These are phyloP conservation scores for Breviolum minutum DNA, from an alignment of 73 alveolate species.

Conservation along the genomic window DNA sequence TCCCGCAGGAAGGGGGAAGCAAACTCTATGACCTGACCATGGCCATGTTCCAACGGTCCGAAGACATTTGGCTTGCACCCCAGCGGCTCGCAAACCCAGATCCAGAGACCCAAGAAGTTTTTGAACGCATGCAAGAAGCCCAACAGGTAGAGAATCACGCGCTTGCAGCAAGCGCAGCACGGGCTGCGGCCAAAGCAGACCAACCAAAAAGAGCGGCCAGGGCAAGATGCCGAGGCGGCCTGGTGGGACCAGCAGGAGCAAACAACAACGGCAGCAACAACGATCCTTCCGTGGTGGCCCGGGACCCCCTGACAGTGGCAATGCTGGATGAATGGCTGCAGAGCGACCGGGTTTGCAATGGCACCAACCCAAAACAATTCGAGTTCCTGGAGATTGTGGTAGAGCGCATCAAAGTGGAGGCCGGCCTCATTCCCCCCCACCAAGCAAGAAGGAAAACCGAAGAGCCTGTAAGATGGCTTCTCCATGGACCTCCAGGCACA, in stretches of 20 bases:
- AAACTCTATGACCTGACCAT: background rate
- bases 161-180: background rate
- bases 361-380: background rate
- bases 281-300: too few relatives aligned
- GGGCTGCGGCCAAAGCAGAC: background rate
- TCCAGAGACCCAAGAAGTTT: background rate
- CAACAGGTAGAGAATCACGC: background rate
- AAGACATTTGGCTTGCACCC: background rate
- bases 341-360: background rate
- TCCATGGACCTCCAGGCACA: slow-evolving; percentile 5
- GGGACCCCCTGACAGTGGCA: too few relatives aligned
- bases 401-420: background rate
- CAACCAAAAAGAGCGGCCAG: too few relatives aligned
- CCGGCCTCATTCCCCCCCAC: background rate
- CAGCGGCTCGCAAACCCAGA: too few relatives aligned
- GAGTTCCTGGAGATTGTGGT: background rate
- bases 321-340: background rate
- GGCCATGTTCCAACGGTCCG: background rate
- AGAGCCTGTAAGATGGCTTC: background rate
- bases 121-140: background rate
- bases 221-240: background rate
- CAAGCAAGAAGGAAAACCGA: too few relatives aligned
- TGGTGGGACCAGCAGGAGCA: background rate
- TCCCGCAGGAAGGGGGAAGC: background rate
- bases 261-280: background rate